phyloP scores from a whole-genome alignment of 2,329 filamentous ascomycete genomes.

The Madurella fahalii region DNA sequence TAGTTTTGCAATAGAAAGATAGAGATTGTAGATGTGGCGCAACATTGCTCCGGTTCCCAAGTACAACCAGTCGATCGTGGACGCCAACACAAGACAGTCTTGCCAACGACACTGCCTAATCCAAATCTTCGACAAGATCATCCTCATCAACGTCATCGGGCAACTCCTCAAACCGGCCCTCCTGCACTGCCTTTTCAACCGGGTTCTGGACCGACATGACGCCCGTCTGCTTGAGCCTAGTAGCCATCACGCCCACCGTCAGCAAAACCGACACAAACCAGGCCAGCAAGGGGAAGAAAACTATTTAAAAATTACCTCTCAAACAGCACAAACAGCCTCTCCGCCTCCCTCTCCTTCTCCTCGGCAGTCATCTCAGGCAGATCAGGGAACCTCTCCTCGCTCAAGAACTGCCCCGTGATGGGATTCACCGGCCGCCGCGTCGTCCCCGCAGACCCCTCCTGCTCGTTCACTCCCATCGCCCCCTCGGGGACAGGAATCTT shows the following conservation, averaged over 20 bases:
- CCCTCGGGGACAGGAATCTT: slow-evolving; percentile 72
- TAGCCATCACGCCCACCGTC: not conserved
- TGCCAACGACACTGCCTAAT: not conserved
- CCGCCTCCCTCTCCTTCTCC: slow-evolving; percentile 89
- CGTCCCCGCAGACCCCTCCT: slow-evolving; percentile 11
- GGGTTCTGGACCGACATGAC: slow-evolving; percentile 77
- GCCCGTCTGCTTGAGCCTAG: slow-evolving; percentile 65
- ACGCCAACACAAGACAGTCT: not conserved
- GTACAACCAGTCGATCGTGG: too few species aligned
- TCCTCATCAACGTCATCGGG: slow-evolving; percentile 59
- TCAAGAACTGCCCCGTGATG: slow-evolving; percentile 78
- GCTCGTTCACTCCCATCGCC: slow-evolving; percentile 30
- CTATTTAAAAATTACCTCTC: slow-evolving; percentile 56
- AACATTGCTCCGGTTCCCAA: too few species aligned
- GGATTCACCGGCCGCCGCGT: slow-evolving; percentile 63
- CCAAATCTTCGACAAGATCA: slow-evolving; percentile 38
- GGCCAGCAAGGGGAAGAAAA: not conserved
- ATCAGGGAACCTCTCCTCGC: slow-evolving; percentile 58
- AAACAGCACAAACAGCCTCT: slow-evolving; percentile 84
- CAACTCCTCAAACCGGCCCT: slow-evolving; percentile 68
- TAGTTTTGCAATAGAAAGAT: too few species aligned
- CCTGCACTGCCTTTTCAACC: slow-evolving; percentile 62
- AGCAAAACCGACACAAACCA: not conserved
- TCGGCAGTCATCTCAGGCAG: slow-evolving; percentile 77
- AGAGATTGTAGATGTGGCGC: too few species aligned